These are phyloP conservation scores for Lanmaoa rubissima DNA, from an alignment of 768 basidiomycete genomes.

Conservation along the genomic window DNA sequence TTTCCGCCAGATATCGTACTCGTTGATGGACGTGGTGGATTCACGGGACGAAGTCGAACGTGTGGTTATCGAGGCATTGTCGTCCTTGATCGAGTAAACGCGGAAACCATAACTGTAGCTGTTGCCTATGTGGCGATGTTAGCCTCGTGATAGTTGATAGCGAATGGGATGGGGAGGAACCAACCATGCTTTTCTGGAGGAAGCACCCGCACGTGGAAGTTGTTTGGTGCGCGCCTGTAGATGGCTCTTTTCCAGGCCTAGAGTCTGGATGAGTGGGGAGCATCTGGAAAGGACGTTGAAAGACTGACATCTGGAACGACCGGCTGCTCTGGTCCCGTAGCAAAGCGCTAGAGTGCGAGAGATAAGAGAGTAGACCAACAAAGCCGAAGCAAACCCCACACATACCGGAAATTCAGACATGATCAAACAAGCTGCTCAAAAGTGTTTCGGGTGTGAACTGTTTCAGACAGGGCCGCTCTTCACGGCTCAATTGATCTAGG, in stretches of 20 bases:
- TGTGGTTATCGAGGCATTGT: constrained; percentile 28
- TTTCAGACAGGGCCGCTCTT: constrained; percentile 7
- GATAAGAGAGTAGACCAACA: background rate
- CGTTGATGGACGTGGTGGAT: constrained; percentile 36
- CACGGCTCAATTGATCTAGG: too few relatives aligned
- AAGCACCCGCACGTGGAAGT: constrained; percentile 60
- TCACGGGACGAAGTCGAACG: constrained; percentile 34
- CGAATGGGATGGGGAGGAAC: constrained; percentile 13
- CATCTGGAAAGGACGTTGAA: background rate
- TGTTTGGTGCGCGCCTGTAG: constrained; percentile 53
- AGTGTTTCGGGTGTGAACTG: background rate
- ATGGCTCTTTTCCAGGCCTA: constrained; percentile 65
- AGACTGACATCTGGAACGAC: constrained; percentile 28
- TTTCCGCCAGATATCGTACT: constrained; percentile 73
- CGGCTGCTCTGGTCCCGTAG: constrained; percentile 7
- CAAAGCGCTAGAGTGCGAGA: constrained; percentile 5
- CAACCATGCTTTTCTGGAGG: constrained; percentile 56
- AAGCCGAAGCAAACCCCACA: background rate
- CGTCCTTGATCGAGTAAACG: constrained; percentile 44
- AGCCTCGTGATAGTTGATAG: background rate
- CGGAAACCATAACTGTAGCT: constrained; percentile 62
- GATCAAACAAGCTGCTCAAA: background rate
- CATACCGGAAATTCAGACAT: constrained; percentile 18
- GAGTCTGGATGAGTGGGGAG: background rate
- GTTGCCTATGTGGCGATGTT: constrained; percentile 38